Base-by-base conservation (phyloP, 2,329 filamentous ascomycete species). In the Fusarium coffeatum region DNA sequence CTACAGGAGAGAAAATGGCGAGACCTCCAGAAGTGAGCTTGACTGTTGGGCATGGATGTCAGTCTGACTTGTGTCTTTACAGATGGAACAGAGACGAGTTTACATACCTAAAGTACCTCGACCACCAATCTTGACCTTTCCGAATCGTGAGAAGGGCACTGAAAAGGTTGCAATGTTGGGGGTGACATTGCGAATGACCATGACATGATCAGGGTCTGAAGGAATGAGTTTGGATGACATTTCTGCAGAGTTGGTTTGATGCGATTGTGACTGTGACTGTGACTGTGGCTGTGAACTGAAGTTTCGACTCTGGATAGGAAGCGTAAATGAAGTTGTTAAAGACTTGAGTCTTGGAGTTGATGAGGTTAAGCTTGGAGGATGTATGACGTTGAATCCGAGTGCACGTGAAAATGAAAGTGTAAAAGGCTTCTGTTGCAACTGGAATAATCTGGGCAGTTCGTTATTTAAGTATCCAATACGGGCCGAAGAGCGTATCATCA, bases 1-100 rank as follows among this genome's bases (percentile, higher is more conserved):
- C 92, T 22, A 96, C 92, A 20, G 96, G 96, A 1, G 94, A 97
- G 87, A 98, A 98, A 78, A 98, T 90, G 71, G 93, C 93, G 42
- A 98, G 88, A 47, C 87, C 84, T 59, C 94, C 94, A 12, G 90
- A 90, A 61, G 89, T 87, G 72, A 99, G 88, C 73, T 90, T 92
- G 64, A 97, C 93, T 93, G 71, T 20, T 47, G 15, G 47, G 32
- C 13, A 22, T n/a, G 18, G 18, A n/a, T 49, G 56, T 64, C 42
- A 67, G 60, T 37, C 41, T 15, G 4, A 7, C 25, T 15, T 23
- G 22, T 7, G 22, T 49, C 7, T 42, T 49, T 42, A 3, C 34
- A 16, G 34, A 37, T 50, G 22, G 51, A 3, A 13, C 22, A 5
- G 13, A 22, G 25, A 25, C 18, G 9, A n/a, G 3, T 18, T 23